phyloP scores from a whole-genome alignment of 2,329 filamentous ascomycete species.

The Xylaria multiplex region DNA sequence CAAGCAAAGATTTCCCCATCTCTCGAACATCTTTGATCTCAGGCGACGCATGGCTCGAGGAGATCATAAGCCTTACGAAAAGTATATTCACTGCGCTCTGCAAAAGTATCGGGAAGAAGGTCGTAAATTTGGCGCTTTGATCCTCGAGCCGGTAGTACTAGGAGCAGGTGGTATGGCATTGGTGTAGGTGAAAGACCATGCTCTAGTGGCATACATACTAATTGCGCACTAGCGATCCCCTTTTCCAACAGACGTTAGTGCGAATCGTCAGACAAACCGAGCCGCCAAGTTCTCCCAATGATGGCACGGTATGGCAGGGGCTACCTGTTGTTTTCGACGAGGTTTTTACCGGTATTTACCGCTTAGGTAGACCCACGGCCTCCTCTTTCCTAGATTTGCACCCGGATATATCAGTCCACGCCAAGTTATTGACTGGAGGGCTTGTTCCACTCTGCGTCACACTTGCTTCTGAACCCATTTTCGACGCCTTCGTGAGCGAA shows the following conservation, averaged over 20 bases:
- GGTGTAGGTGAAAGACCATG: slow-evolving; percentile 61
- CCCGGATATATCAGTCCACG: slow-evolving; percentile 82
- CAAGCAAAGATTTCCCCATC: slow-evolving; percentile 56
- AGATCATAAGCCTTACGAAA: slow-evolving; percentile 63
- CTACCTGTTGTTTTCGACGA: slow-evolving; percentile 86
- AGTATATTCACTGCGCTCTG: slow-evolving; percentile 67
- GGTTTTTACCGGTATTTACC: slow-evolving; percentile 87
- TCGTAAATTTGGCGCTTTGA: slow-evolving; percentile 77
- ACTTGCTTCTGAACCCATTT: slow-evolving; percentile 77
- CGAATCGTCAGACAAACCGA: slow-evolving; percentile 68
- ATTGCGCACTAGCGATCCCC: slow-evolving; percentile 68
- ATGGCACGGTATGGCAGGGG: slow-evolving; percentile 68
- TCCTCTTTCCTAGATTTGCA: slow-evolving; percentile 74
- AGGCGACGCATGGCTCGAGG: slow-evolving; percentile 57
- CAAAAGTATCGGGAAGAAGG: slow-evolving; percentile 63
- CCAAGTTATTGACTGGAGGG: slow-evolving; percentile 85
- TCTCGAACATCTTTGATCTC: slow-evolving; percentile 71
- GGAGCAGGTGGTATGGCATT: slow-evolving; percentile 88
- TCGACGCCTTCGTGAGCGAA: slow-evolving; percentile 73
- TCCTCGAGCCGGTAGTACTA: slow-evolving; percentile 82
- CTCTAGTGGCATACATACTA: slow-evolving; percentile 19
- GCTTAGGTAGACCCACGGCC: slow-evolving; percentile 77
- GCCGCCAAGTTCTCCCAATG: not conserved
- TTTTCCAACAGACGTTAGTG: slow-evolving; percentile 80
- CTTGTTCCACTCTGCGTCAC: slow-evolving; percentile 81